A percentile compares a stretch with the other conserved stretches of the same genome.
These are phyloP conservation scores for Echria macrotheca DNA, from an alignment of 495 filamentous ascomycete genomes.

Conservation along the genomic window DNA sequence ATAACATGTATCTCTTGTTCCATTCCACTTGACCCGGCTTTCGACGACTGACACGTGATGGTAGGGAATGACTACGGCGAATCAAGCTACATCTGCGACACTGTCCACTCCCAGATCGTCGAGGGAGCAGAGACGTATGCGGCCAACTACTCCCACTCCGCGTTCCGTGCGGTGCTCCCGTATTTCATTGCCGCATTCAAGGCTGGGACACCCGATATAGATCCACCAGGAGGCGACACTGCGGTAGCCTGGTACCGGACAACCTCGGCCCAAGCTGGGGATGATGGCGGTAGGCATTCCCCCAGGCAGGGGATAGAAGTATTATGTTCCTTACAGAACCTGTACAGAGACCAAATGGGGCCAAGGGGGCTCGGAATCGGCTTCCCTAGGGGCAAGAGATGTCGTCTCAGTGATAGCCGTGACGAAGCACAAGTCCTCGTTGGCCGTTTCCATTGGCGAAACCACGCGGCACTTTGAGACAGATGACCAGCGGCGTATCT, in stretches of 20 bases:
- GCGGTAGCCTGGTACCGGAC: constrained; percentile 64
- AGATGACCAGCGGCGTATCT: constrained; percentile 28
- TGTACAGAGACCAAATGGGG: constrained; percentile 39
- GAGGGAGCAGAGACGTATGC: constrained; percentile 47
- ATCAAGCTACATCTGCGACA: constrained; percentile 65
- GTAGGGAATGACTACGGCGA: constrained; percentile 79
- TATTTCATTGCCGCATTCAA: constrained; percentile 64
- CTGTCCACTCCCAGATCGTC: constrained; percentile 45
- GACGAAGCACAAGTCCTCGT: constrained; percentile 25
- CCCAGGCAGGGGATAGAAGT: too few species aligned
- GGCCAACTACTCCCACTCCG: constrained; percentile 31
- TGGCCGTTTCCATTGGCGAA: constrained; percentile 49
- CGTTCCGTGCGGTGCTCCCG: constrained; percentile 48
- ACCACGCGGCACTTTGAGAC: constrained; percentile 35
- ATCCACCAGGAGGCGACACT: constrained; percentile 39
- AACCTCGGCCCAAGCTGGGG: constrained; percentile 28
- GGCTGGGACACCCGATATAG: constrained; percentile 37
- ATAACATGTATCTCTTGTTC: constrained; percentile 30
- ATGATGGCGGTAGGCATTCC: constrained; percentile 35
- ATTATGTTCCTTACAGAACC: too few species aligned
- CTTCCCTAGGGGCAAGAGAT: constrained; percentile 37
- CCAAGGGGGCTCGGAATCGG: constrained; percentile 37
- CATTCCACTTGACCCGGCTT: not conserved
- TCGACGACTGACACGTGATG: constrained; percentile 20
- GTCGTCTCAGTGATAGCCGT: constrained; percentile 42